A percentile compares a stretch with the other conserved stretches of the same genome.
Evolutionary conservation across 2,329 filamentous ascomycete species (phyloP).

Genomic region (Leptographium flavum): DNA sequence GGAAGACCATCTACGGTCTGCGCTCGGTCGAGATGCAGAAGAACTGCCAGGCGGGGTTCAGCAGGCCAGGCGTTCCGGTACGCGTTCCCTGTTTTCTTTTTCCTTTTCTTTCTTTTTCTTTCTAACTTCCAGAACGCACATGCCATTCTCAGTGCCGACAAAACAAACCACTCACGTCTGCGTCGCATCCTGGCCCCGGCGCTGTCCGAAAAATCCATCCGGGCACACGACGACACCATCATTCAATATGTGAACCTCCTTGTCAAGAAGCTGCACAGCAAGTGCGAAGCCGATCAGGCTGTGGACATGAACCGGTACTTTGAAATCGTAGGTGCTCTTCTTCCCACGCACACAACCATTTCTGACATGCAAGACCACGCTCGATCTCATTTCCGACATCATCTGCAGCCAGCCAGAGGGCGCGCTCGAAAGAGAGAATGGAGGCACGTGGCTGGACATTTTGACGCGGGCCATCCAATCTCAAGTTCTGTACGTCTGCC

Average conservation of each 20-base stretch:
- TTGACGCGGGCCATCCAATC: not conserved
- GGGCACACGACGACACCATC: constrained; percentile 25
- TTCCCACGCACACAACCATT: not conserved
- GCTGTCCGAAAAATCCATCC: constrained; percentile 23
- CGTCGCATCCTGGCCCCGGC: constrained; percentile 22
- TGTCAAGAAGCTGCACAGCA: constrained; percentile 16
- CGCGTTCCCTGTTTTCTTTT: not conserved
- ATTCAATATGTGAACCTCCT: constrained; percentile 21
- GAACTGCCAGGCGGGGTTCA: constrained; percentile 3
- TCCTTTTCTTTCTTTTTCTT: not conserved
- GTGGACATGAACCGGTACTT: not conserved
- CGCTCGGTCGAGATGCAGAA: constrained; percentile 7
- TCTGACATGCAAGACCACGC: not conserved
- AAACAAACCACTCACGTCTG: constrained; percentile 7
- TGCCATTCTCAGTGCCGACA: not conserved
- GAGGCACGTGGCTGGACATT: not conserved
- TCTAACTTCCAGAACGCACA: not conserved
- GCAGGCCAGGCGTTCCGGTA: constrained; percentile 1
- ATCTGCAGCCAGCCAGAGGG: not conserved
- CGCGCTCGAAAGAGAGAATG: not conserved
- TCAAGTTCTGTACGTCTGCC: not conserved
- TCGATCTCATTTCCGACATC: not conserved
- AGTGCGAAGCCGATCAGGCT: constrained; percentile 6
- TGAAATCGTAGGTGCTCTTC: not conserved
- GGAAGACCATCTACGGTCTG: constrained; percentile 18